Evolutionary conservation across 1,284 basidiomycete species (phyloP), one percentile per base, ranked within the genome.

Genomic region (Apiotrichum sp.): DNA sequence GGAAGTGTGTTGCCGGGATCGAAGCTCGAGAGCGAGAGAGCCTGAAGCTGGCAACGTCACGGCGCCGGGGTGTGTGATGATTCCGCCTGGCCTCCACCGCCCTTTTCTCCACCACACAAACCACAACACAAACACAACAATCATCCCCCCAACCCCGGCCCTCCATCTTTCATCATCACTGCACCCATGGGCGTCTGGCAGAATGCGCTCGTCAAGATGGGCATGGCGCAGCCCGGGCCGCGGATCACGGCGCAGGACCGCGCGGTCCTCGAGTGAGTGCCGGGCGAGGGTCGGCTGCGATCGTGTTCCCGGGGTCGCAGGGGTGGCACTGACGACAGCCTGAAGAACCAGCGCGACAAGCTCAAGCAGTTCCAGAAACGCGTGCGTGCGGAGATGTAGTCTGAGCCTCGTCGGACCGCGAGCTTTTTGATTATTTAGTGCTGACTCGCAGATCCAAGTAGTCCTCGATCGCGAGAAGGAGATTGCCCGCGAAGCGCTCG

Each of bases 321-420:
- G 34, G 48, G 57, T 22, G 16, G 11, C 31, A 58, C 56, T 55
- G 46, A 36, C 31, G 6, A 3, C 69, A 88, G 92, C 71, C 82
- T 98, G 63, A 98, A 98, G 77, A 77, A 96, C 48, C 95, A 98
- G 75, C 82, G 96, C 45, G 96, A 98, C 76, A 95, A 93, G 73
- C 80, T 98, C 61, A 88, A 84, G 72, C 91, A 93, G 73, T 98
- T 98, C 69, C 93, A 95, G 82, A 90, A 86, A 78, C 87, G 88
- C 82, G 95, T 90, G 61, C 41, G 81, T 61, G 32, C 3, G 36
- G 13, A 38, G 8, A 22, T 22, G 22, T 22, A 22, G 22, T 22
- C 22, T 22, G 22, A 22, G 22, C 22, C 22, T 22, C 22, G 22
- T 22, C 22, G 22, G 22, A 22, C 22, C 22, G 22, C 22, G 22